Evolutionary conservation across 2,329 filamentous ascomycete genomes (phyloP).

Genomic region (Hymenoscyphus albidus): DNA sequence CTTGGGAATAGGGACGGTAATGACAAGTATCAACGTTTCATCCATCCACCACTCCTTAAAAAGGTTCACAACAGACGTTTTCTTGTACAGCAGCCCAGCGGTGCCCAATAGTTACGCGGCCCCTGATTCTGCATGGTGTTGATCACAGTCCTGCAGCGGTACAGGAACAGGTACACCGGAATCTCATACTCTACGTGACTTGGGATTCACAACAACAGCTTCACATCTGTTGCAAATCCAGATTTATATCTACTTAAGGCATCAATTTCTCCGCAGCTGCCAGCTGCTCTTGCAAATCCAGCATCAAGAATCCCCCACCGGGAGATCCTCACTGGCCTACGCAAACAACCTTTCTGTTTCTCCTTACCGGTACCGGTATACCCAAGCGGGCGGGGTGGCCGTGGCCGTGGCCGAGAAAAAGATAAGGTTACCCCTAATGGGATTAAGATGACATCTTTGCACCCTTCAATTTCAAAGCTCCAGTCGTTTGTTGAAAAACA

Average conservation of each 20-base stretch:
- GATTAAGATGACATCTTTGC: not conserved
- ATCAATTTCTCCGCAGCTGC: not conserved
- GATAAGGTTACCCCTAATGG: not conserved
- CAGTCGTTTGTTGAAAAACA: too few species aligned
- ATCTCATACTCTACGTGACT: not conserved
- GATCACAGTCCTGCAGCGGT: not conserved
- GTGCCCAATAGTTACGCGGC: not conserved
- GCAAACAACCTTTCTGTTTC: not conserved
- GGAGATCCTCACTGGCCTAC: not conserved
- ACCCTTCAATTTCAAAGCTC: too few species aligned
- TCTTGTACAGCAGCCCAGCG: not conserved
- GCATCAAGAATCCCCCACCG: not conserved
- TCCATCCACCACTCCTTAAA: not conserved
- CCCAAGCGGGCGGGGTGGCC: not conserved
- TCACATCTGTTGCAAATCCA: not conserved
- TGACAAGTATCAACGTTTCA: not conserved
- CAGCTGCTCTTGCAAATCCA: not conserved
- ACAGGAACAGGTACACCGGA: not conserved
- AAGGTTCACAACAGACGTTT: not conserved
- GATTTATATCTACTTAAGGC: too few species aligned
- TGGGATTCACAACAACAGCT: not conserved
- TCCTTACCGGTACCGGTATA: too few species aligned
- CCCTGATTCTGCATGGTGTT: not conserved
- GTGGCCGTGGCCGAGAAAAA: not conserved
- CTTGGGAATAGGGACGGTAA: too few species aligned